Conservation (phyloP, 805 yeast species). For the Ogataea siamensis region DNA sequence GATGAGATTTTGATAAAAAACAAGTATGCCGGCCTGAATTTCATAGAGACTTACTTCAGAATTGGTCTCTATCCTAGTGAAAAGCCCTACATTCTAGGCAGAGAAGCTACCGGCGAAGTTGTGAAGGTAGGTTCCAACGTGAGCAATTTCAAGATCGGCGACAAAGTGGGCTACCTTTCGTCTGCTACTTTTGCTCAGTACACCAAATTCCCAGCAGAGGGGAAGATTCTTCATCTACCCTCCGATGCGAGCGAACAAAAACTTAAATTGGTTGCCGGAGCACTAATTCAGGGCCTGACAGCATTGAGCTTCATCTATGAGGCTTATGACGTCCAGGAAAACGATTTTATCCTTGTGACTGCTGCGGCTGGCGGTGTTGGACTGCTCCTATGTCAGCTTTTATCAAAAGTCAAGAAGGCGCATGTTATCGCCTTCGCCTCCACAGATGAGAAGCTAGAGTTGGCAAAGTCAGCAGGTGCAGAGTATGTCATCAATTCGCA, state of each 20-base stretch:
- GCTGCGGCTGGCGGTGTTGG: slow-evolving; percentile 99
- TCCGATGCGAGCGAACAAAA: slow-evolving; percentile 45
- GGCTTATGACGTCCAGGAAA: slow-evolving; percentile 63
- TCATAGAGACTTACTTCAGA: slow-evolving; percentile 81
- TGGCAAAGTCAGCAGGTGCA: slow-evolving; percentile 75
- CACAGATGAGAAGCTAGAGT: slow-evolving; percentile 61
- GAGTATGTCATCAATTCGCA: slow-evolving; percentile 58
- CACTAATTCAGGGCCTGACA: slow-evolving; percentile 72
- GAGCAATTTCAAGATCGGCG: slow-evolving; percentile 58
- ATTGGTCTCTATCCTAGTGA: slow-evolving; percentile 66
- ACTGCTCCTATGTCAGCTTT: slow-evolving; percentile 61
- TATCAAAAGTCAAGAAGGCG: slow-evolving; percentile 58
- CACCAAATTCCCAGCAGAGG: slow-evolving; percentile 44
- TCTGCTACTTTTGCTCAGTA: slow-evolving; percentile 69
- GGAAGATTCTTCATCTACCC: slow-evolving; percentile 49
- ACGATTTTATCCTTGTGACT: slow-evolving; percentile 72
- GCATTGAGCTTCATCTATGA: slow-evolving; percentile 69
- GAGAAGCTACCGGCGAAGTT: slow-evolving; percentile 68
- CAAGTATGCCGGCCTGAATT: slow-evolving; percentile 76
- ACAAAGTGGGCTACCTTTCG: slow-evolving; percentile 59
- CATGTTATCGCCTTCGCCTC: slow-evolving; percentile 85
- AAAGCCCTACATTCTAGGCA: slow-evolving; percentile 66
- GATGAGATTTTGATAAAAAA: slow-evolving; percentile 70
- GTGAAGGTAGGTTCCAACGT: slow-evolving; percentile 64
- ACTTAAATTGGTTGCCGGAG: slow-evolving; percentile 56